Conservation (phyloP, 1,284 basidiomycete species). For the Dichomitus squalens region DNA sequence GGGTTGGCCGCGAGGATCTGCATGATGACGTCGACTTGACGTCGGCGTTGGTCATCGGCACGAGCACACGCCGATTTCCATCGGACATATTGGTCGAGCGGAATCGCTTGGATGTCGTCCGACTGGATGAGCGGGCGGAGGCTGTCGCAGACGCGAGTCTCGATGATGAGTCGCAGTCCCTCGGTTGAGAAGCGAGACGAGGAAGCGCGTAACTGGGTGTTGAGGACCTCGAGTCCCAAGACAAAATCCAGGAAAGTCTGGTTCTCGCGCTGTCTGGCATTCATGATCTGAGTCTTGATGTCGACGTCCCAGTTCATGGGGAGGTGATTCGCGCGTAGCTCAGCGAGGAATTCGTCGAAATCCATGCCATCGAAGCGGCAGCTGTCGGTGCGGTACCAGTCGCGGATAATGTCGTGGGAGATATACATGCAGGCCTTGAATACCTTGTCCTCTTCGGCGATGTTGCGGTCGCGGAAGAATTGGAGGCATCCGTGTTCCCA, state of each 20-base stretch:
- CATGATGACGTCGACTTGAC: no score
- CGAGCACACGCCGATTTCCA: no score
- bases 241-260: constrained; percentile 1
- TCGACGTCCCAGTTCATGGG: not conserved
- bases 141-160: no score
- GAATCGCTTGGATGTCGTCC: no score
- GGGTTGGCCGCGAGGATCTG: no score
- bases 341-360: not conserved
- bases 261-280: not conserved
- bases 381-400: constrained; percentile 1
- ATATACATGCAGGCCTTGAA: not conserved
- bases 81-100: no score
- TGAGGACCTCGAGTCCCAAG: not conserved
- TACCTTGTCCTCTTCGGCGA: not conserved
- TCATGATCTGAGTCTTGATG: not conserved
- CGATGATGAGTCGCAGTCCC: not conserved
- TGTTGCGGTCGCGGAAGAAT: not conserved
- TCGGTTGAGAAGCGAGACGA: not conserved
- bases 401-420: not conserved
- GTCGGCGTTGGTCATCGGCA: no score
- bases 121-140: no score
- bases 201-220: no score
- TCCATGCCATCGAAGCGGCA: not conserved
- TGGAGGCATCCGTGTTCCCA: not conserved
- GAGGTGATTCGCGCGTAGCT: not conserved